These are phyloP conservation scores for Fusarium acutatum DNA, from an alignment of 2,329 filamentous ascomycete species.

Conservation along the genomic window DNA sequence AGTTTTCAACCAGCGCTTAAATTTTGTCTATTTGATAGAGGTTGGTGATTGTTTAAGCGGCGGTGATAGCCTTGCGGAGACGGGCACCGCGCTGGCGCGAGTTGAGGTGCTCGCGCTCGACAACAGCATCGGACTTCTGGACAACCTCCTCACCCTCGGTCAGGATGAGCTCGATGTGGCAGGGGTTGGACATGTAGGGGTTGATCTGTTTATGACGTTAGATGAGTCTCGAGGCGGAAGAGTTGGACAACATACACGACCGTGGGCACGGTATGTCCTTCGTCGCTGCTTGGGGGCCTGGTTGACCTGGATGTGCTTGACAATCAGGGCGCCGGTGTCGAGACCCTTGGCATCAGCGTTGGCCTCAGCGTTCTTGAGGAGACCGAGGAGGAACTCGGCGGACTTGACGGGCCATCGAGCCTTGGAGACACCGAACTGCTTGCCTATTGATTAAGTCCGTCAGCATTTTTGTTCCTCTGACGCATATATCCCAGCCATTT, in stretches of 20 bases:
- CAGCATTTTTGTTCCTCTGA: conserved; percentile 34
- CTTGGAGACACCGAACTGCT: conserved; percentile 97
- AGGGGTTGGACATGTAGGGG: conserved; percentile 99
- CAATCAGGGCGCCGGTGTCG: conserved; percentile 94
- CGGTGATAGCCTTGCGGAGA: conserved; percentile 70
- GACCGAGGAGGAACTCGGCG: conserved; percentile 95
- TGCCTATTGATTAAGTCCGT: conserved; percentile 69
- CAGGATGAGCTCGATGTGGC: conserved; percentile 99
- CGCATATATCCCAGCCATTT: not conserved
- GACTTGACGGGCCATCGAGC: conserved; percentile 99
- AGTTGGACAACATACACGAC: conserved; percentile 80
- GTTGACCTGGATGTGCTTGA: conserved; percentile 99
- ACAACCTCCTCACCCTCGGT: conserved; percentile 97
- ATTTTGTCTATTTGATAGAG: conserved; percentile 34
- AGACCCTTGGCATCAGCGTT: conserved; percentile 97
- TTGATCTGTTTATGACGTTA: conserved; percentile 78
- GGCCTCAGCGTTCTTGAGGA: conserved; percentile 97
- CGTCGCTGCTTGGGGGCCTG: conserved; percentile 99
- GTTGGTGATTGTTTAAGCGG: conserved; percentile 59
- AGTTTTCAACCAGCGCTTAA: conserved; percentile 38
- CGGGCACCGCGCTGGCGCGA: conserved; percentile 89
- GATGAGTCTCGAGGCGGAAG: not conserved
- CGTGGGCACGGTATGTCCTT: conserved; percentile 99
- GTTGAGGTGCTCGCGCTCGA: conserved; percentile 77
- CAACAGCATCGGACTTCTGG: conserved; percentile 90